Percentiles rank a stretch among this genome's conserved stretches.
These are phyloP conservation scores for Coniferiporia sulphurascens DNA, from an alignment of 1,284 basidiomycete genomes.

Conservation along the genomic window DNA sequence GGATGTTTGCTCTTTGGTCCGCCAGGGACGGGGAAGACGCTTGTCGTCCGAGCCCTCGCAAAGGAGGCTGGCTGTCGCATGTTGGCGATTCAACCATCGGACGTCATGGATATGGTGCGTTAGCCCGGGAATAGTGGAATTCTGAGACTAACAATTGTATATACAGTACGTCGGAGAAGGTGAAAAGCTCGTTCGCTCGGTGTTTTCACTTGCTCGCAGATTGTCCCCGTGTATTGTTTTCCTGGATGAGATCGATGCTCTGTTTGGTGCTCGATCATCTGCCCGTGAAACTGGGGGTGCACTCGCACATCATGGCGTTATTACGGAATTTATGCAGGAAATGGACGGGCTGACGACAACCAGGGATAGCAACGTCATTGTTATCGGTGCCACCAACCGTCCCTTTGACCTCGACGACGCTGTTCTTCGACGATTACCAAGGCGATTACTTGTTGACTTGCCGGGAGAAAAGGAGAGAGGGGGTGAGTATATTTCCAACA, in stretches of 20 bases:
- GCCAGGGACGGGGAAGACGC: conserved; percentile 88
- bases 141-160: conserved; percentile 17
- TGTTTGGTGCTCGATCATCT: conserved; percentile 86
- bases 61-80: conserved; percentile 88
- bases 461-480: conserved; percentile 78
- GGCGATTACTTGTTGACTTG: conserved; percentile 79
- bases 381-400: conserved; percentile 93
- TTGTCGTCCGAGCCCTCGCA: conserved; percentile 87
- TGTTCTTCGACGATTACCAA: conserved; percentile 77
- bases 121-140: conserved; percentile 10
- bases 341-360: conserved; percentile 91
- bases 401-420: conserved; percentile 85
- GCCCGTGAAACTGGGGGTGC: conserved; percentile 77
- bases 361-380: conserved; percentile 79
- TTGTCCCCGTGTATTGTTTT: conserved; percentile 94
- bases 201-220: conserved; percentile 85
- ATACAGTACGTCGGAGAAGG: conserved; percentile 88
- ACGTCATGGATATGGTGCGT: conserved; percentile 83
- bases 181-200: conserved; percentile 88
- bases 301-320: conserved; percentile 78
- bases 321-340: conserved; percentile 97
- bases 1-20: conserved; percentile 89
- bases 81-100: conserved; percentile 79
- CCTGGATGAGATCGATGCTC: conserved; percentile 92
- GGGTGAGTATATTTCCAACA: conserved; percentile 41